phyloP scores from a whole-genome alignment of 306 rosid genomes.

The Ochetophila trinervis region DNA sequence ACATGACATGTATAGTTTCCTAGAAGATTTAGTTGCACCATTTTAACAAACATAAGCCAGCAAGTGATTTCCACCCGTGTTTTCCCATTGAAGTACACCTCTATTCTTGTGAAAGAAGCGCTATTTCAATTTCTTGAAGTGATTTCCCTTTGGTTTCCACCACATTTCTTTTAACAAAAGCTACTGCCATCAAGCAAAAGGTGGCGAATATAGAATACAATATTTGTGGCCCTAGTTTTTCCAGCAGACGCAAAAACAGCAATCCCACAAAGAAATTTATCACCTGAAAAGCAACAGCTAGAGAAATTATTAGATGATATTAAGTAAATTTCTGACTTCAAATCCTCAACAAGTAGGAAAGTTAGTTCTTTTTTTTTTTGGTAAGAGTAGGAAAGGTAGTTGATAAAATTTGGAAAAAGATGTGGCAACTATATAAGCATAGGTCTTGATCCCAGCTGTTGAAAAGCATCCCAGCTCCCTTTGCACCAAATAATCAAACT shows the following conservation, averaged over 20 bases:
- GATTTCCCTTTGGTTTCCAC: conserved; percentile 96
- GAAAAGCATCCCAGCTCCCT: too few relatives aligned
- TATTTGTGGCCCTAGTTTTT: conserved; percentile 70
- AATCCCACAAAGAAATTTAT: conserved; percentile 91
- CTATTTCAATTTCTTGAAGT: conserved; percentile 96
- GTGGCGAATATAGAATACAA: conserved; percentile 75
- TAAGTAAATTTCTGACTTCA: conserved; percentile 3
- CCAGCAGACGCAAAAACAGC: conserved; percentile 77
- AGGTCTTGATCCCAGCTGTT: too few relatives aligned
- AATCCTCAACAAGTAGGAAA: conserved; percentile 7
- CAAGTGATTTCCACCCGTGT: conserved; percentile 3
- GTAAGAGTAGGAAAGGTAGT: conserved; percentile 2
- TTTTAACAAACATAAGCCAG: neutral
- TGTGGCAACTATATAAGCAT: too few relatives aligned
- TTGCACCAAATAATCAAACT: too few relatives aligned
- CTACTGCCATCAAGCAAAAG: conserved; percentile 72
- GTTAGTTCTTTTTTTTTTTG: conserved; percentile 3
- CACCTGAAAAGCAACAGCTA: conserved; percentile 50
- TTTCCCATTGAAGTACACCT: conserved; percentile 7
- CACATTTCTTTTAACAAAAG: conserved; percentile 80
- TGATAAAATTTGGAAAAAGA: neutral
- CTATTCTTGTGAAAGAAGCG: conserved; percentile 86
- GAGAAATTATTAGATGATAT: conserved; percentile 2
- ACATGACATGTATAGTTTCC: neutral
- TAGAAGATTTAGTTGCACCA: neutral